These are phyloP conservation scores for Mortierella sp. DNA, from an alignment of 371 early-diverging fungal species.

Conservation along the genomic window DNA sequence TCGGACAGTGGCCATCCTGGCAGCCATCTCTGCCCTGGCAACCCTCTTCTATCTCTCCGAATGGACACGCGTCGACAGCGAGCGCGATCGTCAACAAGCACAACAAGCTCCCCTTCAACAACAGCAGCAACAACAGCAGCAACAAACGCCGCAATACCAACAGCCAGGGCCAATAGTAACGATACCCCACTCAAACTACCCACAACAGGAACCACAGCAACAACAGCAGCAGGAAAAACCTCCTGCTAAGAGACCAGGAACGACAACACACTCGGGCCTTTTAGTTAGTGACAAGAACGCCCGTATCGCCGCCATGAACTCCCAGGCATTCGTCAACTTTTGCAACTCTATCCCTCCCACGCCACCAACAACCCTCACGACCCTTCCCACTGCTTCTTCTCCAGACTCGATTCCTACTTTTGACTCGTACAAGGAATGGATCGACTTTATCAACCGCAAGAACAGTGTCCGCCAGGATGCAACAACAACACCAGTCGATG, in stretches of 20 bases:
- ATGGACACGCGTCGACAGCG: slow-evolving; percentile 22
- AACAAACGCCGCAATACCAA: not conserved
- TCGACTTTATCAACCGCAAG: slow-evolving; percentile 19
- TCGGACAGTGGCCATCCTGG: slow-evolving; percentile 30
- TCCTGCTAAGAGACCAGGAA: not conserved
- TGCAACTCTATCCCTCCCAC: slow-evolving; percentile 18
- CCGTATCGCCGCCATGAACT: slow-evolving; percentile 28
- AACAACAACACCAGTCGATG: not conserved
- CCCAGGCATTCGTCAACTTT: slow-evolving; percentile 32
- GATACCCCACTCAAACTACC: not conserved
- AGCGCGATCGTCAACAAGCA: not conserved
- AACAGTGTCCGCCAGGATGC: not conserved
- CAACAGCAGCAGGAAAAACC: not conserved
- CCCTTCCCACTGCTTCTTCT: not conserved
- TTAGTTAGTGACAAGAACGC: slow-evolving; percentile 33
- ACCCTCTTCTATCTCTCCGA: slow-evolving; percentile 34
- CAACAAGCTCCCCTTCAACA: not conserved
- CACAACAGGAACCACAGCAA: not conserved
- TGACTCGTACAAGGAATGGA: slow-evolving; percentile 27
- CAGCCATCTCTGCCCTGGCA: slow-evolving; percentile 24
- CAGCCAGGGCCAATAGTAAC: not conserved
- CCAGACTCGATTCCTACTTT: slow-evolving; percentile 4
- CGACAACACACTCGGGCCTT: slow-evolving; percentile 6
- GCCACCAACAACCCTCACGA: not conserved
- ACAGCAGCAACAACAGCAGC: not conserved